These are phyloP conservation scores for Kandelia obovata DNA, from an alignment of 345 rosid species.

Conservation along the genomic window DNA sequence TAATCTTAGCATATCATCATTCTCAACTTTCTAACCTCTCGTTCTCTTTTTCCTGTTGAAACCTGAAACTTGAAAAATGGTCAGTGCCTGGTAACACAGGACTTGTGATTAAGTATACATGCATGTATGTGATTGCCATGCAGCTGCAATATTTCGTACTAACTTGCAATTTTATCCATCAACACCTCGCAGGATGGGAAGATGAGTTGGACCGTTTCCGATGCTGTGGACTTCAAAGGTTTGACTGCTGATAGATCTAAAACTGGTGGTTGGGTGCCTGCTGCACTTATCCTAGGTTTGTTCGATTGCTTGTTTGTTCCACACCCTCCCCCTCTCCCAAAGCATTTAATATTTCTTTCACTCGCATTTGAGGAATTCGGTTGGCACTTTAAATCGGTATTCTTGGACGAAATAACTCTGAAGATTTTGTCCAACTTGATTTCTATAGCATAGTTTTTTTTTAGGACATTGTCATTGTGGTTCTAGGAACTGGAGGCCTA, in stretches of 20 bases:
- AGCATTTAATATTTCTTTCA: no score
- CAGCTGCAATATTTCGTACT: not conserved
- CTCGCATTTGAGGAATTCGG: no score
- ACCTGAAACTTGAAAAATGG: conserved; percentile 24
- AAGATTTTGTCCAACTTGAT: no score
- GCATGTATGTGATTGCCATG: not conserved
- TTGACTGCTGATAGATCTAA: conserved; percentile 55
- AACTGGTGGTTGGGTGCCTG: conserved; percentile 72
- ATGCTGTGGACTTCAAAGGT: conserved; percentile 53
- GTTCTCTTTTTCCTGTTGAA: conserved; percentile 4
- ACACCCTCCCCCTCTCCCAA: not conserved
- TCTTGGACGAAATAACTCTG: no score
- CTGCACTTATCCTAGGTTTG: conserved; percentile 59
- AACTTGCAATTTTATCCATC: not conserved
- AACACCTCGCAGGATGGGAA: conserved; percentile 37
- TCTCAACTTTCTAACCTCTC: no score
- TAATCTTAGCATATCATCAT: not conserved
- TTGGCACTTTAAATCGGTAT: no score
- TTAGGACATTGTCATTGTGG: no score
- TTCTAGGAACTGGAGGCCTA: no score
- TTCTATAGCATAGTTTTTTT: no score
- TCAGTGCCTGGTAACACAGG: conserved; percentile 4
- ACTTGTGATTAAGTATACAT: not conserved
- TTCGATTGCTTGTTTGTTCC: not conserved
- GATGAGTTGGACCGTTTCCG: conserved; percentile 48